Evolutionary conservation across 495 filamentous ascomycete genomes (phyloP), one percentile per base, ranked within the genome.

Genomic region (Cudoniella acicularis): DNA sequence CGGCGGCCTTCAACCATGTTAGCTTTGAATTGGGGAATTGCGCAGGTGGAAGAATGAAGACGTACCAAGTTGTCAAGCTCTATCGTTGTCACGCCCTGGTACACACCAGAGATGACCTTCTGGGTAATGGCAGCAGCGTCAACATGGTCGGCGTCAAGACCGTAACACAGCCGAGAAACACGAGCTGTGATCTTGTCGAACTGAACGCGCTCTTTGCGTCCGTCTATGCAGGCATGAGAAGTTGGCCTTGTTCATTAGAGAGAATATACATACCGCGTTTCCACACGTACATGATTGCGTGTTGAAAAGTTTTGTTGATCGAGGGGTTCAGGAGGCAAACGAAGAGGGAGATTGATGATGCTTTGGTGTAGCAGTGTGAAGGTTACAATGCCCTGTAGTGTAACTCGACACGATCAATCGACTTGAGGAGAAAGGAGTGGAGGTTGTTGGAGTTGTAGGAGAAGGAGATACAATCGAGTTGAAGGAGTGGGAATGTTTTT

Each of bases 111-210:
- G 72, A 98, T 98, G 73, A 98, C 95, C 75, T 98, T 98, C 78
- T 95, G 90, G 46, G 94, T 98, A 72, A 98, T 98, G 63, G 94
- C 92, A 52, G 94, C 94, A 49, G 94, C 91, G 76, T 98, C 94
- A 65, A 98, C 90, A 79, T 98, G 94, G 58, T 97, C 94, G 45
- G 87, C 81, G 72, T 98, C 95, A 56, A 98, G 85, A 57, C 94
- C 92, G 73, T 98, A 98, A 81, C 94, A 98, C 53, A 98, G 83
- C 53, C 94, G 83, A 24, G 94, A 98, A 45, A 98, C 94, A 74
- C 94, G 91, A 62, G 94, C 94, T 60, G 94, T 98, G 82, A 98
- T 98, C 78, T 98, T 98, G 79, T 98, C 94, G 80, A 98, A 98
- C 73, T 98, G 94, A 56, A 98, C 94, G 73, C 94, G 94, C 84